Conservation (phyloP, 176 grass and related monocot species). For the Typha latifolia region DNA sequence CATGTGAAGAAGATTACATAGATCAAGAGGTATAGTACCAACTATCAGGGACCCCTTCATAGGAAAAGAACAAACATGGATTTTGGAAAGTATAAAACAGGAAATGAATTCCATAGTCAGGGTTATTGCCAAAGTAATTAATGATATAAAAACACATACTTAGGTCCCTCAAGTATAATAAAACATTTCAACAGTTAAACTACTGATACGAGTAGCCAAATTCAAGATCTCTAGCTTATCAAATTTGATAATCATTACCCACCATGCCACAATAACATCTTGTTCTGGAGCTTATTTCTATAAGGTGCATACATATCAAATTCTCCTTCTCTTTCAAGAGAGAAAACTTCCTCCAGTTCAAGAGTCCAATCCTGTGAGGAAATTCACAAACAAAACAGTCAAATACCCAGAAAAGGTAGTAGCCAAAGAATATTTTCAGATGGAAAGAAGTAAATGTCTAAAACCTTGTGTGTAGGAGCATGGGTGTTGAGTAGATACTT, state of each 20-base stretch:
- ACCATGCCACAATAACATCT: constrained; percentile 99
- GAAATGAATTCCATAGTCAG: too few relatives aligned
- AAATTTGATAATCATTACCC: constrained; percentile 14
- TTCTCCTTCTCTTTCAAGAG: constrained; percentile 83
- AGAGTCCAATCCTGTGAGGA: constrained; percentile 72
- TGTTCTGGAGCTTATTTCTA: constrained; percentile 68
- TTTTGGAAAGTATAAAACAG: too few relatives aligned
- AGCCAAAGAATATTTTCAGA: constrained; percentile 1
- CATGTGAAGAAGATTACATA: too few relatives aligned
- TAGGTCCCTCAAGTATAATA: not conserved
- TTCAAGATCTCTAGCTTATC: not conserved
- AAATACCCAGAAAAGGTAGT: constrained; percentile 2
- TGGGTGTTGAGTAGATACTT: constrained; percentile 83
- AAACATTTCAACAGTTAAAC: not conserved
- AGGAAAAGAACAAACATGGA: too few relatives aligned
- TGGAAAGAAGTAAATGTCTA: constrained; percentile 10
- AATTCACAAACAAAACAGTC: not conserved
- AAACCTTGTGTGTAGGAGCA: constrained; percentile 95
- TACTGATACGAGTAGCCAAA: not conserved
- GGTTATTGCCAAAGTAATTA: too few relatives aligned
- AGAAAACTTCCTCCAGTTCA: constrained; percentile 87
- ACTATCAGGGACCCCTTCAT: too few relatives aligned
- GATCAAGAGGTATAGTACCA: too few relatives aligned
- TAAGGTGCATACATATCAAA: constrained; percentile 59
- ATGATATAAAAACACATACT: too few relatives aligned